These are phyloP conservation scores for Boletus rubescentipes DNA, from an alignment of 768 basidiomycete genomes.

Conservation along the genomic window DNA sequence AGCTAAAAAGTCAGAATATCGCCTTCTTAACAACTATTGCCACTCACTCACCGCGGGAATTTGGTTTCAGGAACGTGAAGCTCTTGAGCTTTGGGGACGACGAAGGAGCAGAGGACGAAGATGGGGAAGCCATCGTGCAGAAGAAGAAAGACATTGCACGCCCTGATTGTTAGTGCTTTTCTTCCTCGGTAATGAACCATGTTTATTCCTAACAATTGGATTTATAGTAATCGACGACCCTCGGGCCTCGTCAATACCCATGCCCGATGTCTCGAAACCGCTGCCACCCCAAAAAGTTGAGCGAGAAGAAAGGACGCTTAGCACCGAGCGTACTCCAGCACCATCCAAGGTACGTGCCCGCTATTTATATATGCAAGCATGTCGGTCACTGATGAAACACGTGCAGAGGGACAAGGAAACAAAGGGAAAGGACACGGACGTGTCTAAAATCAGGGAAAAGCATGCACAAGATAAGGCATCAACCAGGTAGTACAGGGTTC, in stretches of 20 bases:
- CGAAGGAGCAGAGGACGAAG: slow-evolving; percentile 58
- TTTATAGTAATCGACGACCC: slow-evolving; percentile 26
- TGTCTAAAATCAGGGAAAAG: slow-evolving; percentile 71
- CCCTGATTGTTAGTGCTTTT: slow-evolving; percentile 68
- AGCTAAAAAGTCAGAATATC: slow-evolving; percentile 76
- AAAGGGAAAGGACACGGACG: slow-evolving; percentile 42
- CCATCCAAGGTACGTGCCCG: slow-evolving; percentile 18
- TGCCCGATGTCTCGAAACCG: slow-evolving; percentile 7
- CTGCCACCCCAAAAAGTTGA: not conserved
- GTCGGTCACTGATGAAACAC: not conserved
- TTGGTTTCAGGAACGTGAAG: slow-evolving; percentile 69
- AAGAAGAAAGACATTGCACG: slow-evolving; percentile 84
- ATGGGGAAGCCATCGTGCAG: slow-evolving; percentile 49
- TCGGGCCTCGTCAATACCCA: slow-evolving; percentile 1
- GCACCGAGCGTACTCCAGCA: not conserved
- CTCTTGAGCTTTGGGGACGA: slow-evolving; percentile 86
- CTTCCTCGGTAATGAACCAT: not conserved
- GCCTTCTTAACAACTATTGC: not conserved
- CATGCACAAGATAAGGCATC: slow-evolving; percentile 71
- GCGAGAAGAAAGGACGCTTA: not conserved
- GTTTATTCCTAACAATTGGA: not conserved
- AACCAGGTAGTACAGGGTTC: slow-evolving; percentile 44
- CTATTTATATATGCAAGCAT: not conserved
- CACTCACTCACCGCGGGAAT: not conserved
- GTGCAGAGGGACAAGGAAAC: slow-evolving; percentile 3